Conservation (phyloP, 2,329 filamentous ascomycete genomes). For the Phyllosticta citrichinensis region DNA sequence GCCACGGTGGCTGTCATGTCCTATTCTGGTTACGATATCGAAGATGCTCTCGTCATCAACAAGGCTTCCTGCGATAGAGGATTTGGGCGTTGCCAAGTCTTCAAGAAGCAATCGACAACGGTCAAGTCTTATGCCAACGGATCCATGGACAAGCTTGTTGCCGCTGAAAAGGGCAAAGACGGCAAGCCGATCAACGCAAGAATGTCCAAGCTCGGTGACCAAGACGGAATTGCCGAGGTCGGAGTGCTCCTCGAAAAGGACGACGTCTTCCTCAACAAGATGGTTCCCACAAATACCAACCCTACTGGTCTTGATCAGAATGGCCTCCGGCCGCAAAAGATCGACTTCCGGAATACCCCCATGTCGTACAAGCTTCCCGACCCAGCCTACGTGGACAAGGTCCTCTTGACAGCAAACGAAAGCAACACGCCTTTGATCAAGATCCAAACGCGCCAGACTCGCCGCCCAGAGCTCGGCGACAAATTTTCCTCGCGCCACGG, state of each 20-base stretch:
- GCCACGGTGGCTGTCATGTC: slow-evolving; percentile 99
- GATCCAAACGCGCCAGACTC: slow-evolving; percentile 90
- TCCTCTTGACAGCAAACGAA: slow-evolving; percentile 85
- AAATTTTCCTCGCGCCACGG: slow-evolving; percentile 98
- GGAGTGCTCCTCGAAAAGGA: slow-evolving; percentile 68
- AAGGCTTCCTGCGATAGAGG: slow-evolving; percentile 92
- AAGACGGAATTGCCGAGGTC: slow-evolving; percentile 82
- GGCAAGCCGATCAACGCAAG: slow-evolving; percentile 41
- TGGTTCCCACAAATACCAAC: slow-evolving; percentile 67
- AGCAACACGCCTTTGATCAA: slow-evolving; percentile 81
- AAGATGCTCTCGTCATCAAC: slow-evolving; percentile 93
- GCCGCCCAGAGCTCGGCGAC: slow-evolving; percentile 88
- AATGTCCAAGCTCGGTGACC: slow-evolving; percentile 59
- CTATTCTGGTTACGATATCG: slow-evolving; percentile 98
- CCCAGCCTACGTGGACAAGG: slow-evolving; percentile 86
- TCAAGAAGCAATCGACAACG: slow-evolving; percentile 82
- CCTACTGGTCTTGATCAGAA: slow-evolving; percentile 52
- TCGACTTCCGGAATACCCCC: slow-evolving; percentile 53
- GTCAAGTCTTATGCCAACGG: slow-evolving; percentile 85
- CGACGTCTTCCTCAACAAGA: slow-evolving; percentile 86
- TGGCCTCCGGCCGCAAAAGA: not conserved
- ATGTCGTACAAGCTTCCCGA: slow-evolving; percentile 77
- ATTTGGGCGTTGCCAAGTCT: slow-evolving; percentile 95
- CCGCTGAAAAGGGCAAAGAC: slow-evolving; percentile 50
- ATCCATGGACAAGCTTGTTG: slow-evolving; percentile 44